Percentiles rank a stretch among this genome's conserved stretches.
phyloP scores from a whole-genome alignment of 495 filamentous ascomycete species.

The Coniosporium apollinis region DNA sequence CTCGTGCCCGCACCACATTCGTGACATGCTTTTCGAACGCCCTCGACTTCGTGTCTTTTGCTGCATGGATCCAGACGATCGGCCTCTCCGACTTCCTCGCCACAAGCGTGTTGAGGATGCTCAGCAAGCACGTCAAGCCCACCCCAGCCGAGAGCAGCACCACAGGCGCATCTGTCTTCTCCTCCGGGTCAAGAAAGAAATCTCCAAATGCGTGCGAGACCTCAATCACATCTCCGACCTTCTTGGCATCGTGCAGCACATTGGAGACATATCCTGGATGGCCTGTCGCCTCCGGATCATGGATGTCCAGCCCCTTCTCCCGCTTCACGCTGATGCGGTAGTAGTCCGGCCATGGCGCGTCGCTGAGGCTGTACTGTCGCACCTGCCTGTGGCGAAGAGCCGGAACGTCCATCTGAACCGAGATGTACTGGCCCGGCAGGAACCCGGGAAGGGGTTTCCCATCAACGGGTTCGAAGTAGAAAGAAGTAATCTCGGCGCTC shows the following conservation, averaged over 20 bases:
- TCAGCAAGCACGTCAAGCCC: constrained; percentile 48
- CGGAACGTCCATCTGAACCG: constrained; percentile 39
- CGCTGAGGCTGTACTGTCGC: constrained; percentile 60
- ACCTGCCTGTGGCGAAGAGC: constrained; percentile 41
- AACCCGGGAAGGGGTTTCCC: constrained; percentile 35
- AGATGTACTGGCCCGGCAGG: constrained; percentile 55
- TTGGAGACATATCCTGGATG: constrained; percentile 55
- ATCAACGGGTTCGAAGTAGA: constrained; percentile 53
- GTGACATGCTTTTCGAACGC: constrained; percentile 38
- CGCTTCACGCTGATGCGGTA: constrained; percentile 60
- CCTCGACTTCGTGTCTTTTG: constrained; percentile 17
- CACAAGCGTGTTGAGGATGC: constrained; percentile 45
- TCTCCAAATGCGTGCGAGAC: constrained; percentile 55
- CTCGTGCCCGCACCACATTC: constrained; percentile 24
- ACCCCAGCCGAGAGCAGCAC: constrained; percentile 56
- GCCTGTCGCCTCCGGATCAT: constrained; percentile 24
- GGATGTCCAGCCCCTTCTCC: constrained; percentile 34
- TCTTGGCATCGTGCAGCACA: constrained; percentile 43
- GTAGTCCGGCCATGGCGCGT: constrained; percentile 36
- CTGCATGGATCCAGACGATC: constrained; percentile 47
- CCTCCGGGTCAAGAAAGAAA: constrained; percentile 39
- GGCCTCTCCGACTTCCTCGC: constrained; percentile 27
- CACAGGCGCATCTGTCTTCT: constrained; percentile 31
- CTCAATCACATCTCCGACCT: constrained; percentile 40
- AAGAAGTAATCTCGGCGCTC: constrained; percentile 48